A percentile compares a stretch with the other conserved stretches of the same genome.
phyloP scores from a whole-genome alignment of 306 rosid genomes.

The Senna tora region DNA sequence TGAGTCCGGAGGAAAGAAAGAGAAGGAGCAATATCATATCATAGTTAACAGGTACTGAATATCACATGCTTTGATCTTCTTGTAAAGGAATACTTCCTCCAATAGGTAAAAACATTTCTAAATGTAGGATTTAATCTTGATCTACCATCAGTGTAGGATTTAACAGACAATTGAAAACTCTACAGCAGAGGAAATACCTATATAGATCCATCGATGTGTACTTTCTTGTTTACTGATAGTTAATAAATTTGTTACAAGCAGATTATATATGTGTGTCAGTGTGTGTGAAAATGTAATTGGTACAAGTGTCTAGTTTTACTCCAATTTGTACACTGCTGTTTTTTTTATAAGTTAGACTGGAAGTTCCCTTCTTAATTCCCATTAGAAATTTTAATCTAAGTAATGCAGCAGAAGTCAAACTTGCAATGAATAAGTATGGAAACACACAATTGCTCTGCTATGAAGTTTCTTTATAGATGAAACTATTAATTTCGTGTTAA shows the following conservation, averaged over 20 bases:
- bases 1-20: background rate
- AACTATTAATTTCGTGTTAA: background rate
- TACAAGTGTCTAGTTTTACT: background rate
- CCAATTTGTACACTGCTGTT: background rate
- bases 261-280: too few species aligned
- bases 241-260: too few species aligned
- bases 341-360: background rate
- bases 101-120: background rate
- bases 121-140: background rate
- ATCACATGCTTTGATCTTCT: slow-evolving; percentile 2
- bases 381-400: background rate
- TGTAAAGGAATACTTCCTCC: slow-evolving; percentile 2
- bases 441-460: background rate
- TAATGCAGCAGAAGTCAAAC: background rate
- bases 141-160: background rate
- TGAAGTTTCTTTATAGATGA: too few species aligned
- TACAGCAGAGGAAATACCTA: background rate
- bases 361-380: background rate
- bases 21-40: slow-evolving; percentile 33
- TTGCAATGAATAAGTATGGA: too few species aligned
- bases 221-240: background rate
- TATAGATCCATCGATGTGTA: background rate
- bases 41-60: slow-evolving; percentile 1
- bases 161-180: background rate
- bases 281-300: background rate